A percentile compares a stretch with the other conserved stretches of the same genome.
Evolutionary conservation across 805 yeast genomes (phyloP).

Genomic region (Hanseniaspora occidentalis): DNA sequence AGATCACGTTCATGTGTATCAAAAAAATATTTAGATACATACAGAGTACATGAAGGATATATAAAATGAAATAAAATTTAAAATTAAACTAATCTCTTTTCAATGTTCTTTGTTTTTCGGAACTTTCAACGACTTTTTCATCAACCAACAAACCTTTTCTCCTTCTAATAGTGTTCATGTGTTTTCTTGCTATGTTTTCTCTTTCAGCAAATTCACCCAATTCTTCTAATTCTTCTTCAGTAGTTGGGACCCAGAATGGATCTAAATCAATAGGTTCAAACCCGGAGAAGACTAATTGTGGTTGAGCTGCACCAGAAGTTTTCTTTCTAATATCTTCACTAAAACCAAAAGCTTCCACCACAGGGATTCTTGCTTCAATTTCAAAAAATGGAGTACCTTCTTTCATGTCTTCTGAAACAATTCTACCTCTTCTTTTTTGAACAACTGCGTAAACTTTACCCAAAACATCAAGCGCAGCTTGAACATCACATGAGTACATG

Average conservation of each 20-base stretch:
- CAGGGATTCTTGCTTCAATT: constrained; percentile 76
- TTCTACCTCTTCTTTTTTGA: constrained; percentile 74
- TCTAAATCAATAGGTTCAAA: constrained; percentile 78
- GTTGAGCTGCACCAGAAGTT: constrained; percentile 95
- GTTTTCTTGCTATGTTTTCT: constrained; percentile 79
- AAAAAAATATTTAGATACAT: background rate
- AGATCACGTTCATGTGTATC: background rate
- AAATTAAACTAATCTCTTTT: constrained; percentile 41
- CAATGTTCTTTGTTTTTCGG: constrained; percentile 87
- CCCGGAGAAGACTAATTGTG: constrained; percentile 86
- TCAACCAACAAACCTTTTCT: constrained; percentile 85
- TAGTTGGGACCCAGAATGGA: constrained; percentile 98
- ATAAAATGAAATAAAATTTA: constrained; percentile 12
- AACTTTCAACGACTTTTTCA: constrained; percentile 80
- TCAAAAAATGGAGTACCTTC: constrained; percentile 97
- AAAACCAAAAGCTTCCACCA: constrained; percentile 92
- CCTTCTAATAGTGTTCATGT: constrained; percentile 70
- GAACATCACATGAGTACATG: constrained; percentile 88
- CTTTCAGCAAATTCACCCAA: constrained; percentile 86
- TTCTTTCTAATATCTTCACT: constrained; percentile 87
- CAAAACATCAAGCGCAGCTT: constrained; percentile 84
- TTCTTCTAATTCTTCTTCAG: constrained; percentile 91
- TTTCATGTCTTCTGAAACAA: constrained; percentile 86
- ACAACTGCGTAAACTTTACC: constrained; percentile 95
- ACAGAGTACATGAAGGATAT: constrained; percentile 13